Evolutionary conservation across 2,329 filamentous ascomycete species (phyloP), one percentile per base, ranked within the genome.

Genomic region (Acrocalymma vagum): DNA sequence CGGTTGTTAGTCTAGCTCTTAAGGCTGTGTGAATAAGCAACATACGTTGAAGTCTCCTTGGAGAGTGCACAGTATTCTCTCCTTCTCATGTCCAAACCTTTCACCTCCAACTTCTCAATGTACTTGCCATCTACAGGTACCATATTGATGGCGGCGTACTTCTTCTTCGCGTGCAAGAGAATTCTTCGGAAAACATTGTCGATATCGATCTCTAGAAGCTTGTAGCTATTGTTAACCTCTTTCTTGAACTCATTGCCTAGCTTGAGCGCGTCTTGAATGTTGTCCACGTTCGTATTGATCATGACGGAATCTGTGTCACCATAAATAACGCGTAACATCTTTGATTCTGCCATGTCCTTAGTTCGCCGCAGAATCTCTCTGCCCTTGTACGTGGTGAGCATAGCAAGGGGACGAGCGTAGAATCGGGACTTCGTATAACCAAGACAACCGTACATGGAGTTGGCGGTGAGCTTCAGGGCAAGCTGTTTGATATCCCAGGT

Each of bases 251-350:
- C 90, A 29, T 90, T 86, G 42, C 94, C 95, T 35, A 99, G 88
- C 64, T 88, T 92, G 58, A 96, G 76, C 2, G 94, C 94, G 60
- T 95, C 91, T 21, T 88, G 84, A 20, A 97, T 88, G 54, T 88
- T 95, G 71, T 96, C 90, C 39, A 94, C 91, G 63, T 97, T 97
- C 51, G 94, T 95, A 65, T 99, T 99, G 77, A 99, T 97, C 94
- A 99, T 99, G 73, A 99, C 94, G 7, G 94, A 99, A 72, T 99
- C 94, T 9, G 94, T 99, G 72, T 99, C 94, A 75, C 94, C 94
- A 60, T 99, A 99, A 51, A 99, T 97, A 68, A 99, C 94, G 62
- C 94, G 88, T 20, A 99, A 81, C 45, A 91, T 86, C 56, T 88
- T 92, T 60, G 84, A 89, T 72, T 99, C 94, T 8, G 94, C 94